Evolutionary conservation across 805 yeast genomes (phyloP), one percentile per base, ranked within the genome.

Genomic region (Cyberlindnera mrakii): DNA sequence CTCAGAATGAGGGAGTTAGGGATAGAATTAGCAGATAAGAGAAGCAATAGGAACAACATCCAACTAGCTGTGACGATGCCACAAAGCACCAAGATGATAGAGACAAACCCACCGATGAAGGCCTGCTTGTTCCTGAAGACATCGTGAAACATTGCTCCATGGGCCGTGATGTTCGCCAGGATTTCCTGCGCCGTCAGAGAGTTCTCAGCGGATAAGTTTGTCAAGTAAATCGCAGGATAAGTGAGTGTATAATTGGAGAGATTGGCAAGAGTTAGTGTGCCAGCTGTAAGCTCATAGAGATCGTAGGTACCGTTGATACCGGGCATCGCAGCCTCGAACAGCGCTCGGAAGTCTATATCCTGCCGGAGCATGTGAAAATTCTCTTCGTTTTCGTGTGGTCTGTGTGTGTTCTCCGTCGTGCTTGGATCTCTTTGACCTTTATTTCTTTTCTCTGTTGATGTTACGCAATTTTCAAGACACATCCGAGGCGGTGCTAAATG

Each of bases 51-150:
- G 40, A 82, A 63, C 20, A 86, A 65, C 78, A 85, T 77, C 95
- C 95, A 86, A 23, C 81, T 68, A 14, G 82, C 72, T 6, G 78
- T 76, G 46, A 78, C 77, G 16, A 76, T 66, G 0, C 80, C 77
- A 42, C 77, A 69, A 4, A 74, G 55, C n/a, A 73, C 72, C 60
- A 77, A 80, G 35, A 75, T 62, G 4, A 79, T 62, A 34, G 71
- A 58, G 3, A 71, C 58, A 36, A 69, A 65, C 14, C 76, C 66
- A 19, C 61, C 57, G 4, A 53, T 47, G 42, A 71, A 72, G 1
- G 52, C 45, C 42, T 71, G 75, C 43, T 58, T 64, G 35, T 45
- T 45, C 39, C 37, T 31, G 13, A 43, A 29, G 1, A 35, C 35
- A 3, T 36, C 42, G 4, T 44, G 47, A 4, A 43, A 33, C 3